phyloP scores from a whole-genome alignment of 2,329 filamentous ascomycete species.

The Alternaria solani region DNA sequence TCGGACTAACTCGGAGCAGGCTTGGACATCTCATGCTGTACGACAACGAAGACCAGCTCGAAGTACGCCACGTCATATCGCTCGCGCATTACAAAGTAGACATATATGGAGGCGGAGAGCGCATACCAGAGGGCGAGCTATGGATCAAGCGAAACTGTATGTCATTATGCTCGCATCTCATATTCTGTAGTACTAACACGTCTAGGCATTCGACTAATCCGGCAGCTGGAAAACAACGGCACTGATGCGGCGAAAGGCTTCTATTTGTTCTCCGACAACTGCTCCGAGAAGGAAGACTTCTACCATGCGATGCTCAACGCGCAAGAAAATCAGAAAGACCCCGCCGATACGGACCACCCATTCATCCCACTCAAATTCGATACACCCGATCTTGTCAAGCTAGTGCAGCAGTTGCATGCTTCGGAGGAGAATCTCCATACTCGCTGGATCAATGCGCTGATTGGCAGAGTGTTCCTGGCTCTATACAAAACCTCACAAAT shows the following conservation, averaged over 20 bases:
- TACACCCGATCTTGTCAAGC: conserved; percentile 82
- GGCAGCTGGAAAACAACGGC: conserved; percentile 65
- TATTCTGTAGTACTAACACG: conserved; percentile 13
- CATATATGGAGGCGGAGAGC: conserved; percentile 80
- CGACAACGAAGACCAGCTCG: conserved; percentile 92
- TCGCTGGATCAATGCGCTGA: conserved; percentile 90
- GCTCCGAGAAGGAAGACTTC: conserved; percentile 97
- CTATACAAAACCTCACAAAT: conserved; percentile 85
- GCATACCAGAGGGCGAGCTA: conserved; percentile 87
- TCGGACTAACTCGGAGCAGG: conserved; percentile 26
- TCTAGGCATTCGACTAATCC: conserved; percentile 71
- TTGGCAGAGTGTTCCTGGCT: conserved; percentile 87
- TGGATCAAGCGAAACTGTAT: conserved; percentile 91
- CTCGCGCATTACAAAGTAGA: conserved; percentile 86
- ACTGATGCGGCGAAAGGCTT: conserved; percentile 79
- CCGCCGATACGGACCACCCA: conserved; percentile 59
- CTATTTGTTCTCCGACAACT: conserved; percentile 93
- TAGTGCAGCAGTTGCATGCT: conserved; percentile 90
- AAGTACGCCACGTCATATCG: conserved; percentile 95
- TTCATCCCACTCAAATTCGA: conserved; percentile 81
- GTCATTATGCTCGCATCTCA: not conserved
- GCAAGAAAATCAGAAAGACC: conserved; percentile 72
- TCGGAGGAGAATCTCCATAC: conserved; percentile 91
- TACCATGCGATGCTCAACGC: conserved; percentile 91
- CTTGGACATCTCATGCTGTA: conserved; percentile 96